Conservation (phyloP, 371 early-diverging fungal species). For the Batkoa obscura region DNA sequence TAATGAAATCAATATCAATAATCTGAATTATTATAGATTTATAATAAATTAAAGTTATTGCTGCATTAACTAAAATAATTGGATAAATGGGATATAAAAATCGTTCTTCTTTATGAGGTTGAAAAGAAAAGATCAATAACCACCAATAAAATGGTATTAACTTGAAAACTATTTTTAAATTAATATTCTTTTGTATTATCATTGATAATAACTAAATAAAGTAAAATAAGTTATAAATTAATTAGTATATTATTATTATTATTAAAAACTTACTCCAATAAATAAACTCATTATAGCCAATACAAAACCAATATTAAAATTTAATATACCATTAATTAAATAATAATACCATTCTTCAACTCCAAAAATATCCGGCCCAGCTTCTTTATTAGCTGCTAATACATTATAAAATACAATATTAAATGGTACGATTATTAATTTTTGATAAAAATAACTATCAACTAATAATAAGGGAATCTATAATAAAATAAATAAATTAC, state of each 20-base stretch:
- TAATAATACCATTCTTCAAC: constrained; percentile 90
- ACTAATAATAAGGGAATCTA: constrained; percentile 37
- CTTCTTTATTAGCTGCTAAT: constrained; percentile 34
- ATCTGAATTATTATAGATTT: constrained; percentile 12
- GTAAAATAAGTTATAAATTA: background rate
- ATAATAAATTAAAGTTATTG: constrained; percentile 32
- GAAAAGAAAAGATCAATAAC: constrained; percentile 56
- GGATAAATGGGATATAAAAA: constrained; percentile 90
- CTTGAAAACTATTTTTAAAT: constrained; percentile 15
- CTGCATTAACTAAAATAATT: constrained; percentile 56
- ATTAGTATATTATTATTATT: background rate
- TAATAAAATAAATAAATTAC: background rate
- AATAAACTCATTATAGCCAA: constrained; percentile 43
- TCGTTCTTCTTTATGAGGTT: constrained; percentile 93
- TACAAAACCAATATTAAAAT: constrained; percentile 64
- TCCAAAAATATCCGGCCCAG: constrained; percentile 76
- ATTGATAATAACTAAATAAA: background rate
- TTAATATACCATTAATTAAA: constrained; percentile 65
- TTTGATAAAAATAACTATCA: constrained; percentile 59
- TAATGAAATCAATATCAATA: constrained; percentile 1
- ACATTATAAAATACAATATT: constrained; percentile 87
- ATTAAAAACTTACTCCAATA: constrained; percentile 23
- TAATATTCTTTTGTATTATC: no score
- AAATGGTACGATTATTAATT: constrained; percentile 47
- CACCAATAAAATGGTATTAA: constrained; percentile 51